Evolutionary conservation across 768 basidiomycete genomes (phyloP).

Genomic region (Daedaleopsis sinensis): DNA sequence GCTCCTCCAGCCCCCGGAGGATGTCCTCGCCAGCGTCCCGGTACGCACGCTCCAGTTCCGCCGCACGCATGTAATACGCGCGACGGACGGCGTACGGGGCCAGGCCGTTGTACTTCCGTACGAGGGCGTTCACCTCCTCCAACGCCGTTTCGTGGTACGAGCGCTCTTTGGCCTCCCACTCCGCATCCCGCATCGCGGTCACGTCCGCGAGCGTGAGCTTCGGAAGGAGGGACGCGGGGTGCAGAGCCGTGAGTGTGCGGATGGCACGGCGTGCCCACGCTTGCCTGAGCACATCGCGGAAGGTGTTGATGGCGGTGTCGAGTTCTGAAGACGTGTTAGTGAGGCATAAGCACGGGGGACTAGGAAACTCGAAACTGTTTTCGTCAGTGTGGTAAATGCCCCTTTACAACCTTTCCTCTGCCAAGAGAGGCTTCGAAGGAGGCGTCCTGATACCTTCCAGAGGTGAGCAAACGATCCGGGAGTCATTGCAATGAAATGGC

Average conservation of each 20-base stretch:
- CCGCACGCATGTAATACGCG: constrained; percentile 54
- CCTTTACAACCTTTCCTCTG: too few relatives aligned
- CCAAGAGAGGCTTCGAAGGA: too few relatives aligned
- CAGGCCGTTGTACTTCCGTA: constrained; percentile 78
- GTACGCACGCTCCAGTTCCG: constrained; percentile 61
- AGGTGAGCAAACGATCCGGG: too few relatives aligned
- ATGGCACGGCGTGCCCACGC: constrained; percentile 80
- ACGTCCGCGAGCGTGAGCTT: constrained; percentile 39
- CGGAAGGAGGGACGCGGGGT: constrained; percentile 44
- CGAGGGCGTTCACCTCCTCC: constrained; percentile 70
- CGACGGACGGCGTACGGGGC: constrained; percentile 81
- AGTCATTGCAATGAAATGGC: too few relatives aligned
- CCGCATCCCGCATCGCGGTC: constrained; percentile 54
- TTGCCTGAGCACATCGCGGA: constrained; percentile 64
- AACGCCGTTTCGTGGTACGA: constrained; percentile 72
- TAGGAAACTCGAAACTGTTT: too few relatives aligned
- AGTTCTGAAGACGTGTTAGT: constrained; percentile 66
- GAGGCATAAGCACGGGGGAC: too few relatives aligned
- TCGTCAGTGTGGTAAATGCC: too few relatives aligned
- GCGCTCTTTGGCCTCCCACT: constrained; percentile 71
- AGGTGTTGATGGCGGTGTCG: constrained; percentile 59
- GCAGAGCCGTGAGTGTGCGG: constrained; percentile 54
- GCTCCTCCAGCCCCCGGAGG: constrained; percentile 40
- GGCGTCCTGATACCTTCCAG: too few relatives aligned
- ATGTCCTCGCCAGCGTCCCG: constrained; percentile 56